Conservation (phyloP, 176 grass and related monocot species). For the Guadua angustifolia region DNA sequence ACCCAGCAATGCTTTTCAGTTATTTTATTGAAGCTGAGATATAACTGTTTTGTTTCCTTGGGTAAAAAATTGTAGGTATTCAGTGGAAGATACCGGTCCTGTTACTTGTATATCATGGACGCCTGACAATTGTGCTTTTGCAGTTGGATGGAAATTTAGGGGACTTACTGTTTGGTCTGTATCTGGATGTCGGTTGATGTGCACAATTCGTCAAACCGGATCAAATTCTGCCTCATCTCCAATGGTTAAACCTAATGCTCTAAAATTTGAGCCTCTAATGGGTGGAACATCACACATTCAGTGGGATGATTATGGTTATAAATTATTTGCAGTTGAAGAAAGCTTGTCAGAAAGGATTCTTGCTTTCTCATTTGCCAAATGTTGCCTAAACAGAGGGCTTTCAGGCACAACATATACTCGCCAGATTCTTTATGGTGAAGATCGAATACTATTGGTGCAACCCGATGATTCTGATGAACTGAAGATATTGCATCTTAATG, state of each 20-base stretch:
- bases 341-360: conserved; percentile 75
- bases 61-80: conserved; percentile 69
- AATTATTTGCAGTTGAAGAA: conserved; percentile 93
- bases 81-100: conserved; percentile 94
- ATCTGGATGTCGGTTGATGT: conserved; percentile 96
- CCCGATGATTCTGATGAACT: conserved; percentile 90
- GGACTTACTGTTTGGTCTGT: conserved; percentile 96
- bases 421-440: conserved; percentile 90
- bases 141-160: conserved; percentile 94
- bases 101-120: conserved; percentile 97
- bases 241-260: conserved; percentile 63
- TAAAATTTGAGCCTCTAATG: conserved; percentile 88
- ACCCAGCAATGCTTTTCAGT: not conserved
- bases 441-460: conserved; percentile 81
- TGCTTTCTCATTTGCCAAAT: conserved; percentile 95
- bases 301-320: conserved; percentile 97
- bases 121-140: conserved; percentile 96
- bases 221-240: conserved; percentile 80
- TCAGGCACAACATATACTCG: conserved; percentile 80
- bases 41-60: conserved; percentile 12
- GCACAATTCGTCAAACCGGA: conserved; percentile 88
- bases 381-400: conserved; percentile 84
- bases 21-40: conserved; percentile 37
- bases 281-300: conserved; percentile 86
- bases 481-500: conserved; percentile 89